Percentiles rank a stretch among this genome's conserved stretches.
These are phyloP conservation scores for Nemania sp. DNA, from an alignment of 2,329 filamentous ascomycete genomes.

Conservation along the genomic window DNA sequence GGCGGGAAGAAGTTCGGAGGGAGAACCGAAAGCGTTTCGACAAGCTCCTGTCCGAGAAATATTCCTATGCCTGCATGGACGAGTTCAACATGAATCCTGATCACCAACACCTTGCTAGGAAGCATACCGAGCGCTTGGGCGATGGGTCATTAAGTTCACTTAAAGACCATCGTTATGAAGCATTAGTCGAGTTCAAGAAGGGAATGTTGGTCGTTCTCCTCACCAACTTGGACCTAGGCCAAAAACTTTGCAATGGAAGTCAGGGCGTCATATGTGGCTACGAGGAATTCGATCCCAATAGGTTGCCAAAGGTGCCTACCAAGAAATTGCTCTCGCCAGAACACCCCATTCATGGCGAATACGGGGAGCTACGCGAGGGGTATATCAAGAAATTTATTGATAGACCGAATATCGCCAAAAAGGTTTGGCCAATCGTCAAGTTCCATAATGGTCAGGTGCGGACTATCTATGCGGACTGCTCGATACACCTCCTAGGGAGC, in stretches of 20 bases:
- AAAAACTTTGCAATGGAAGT: conserved; percentile 52
- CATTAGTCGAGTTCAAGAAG: conserved; percentile 50
- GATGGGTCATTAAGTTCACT: conserved; percentile 41
- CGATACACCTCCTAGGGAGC: conserved; percentile 52
- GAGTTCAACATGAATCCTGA: conserved; percentile 45
- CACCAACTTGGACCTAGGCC: conserved; percentile 50
- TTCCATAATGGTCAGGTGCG: conserved; percentile 54
- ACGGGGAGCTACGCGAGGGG: conserved; percentile 43
- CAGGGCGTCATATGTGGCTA: conserved; percentile 53
- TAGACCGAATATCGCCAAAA: conserved; percentile 34
- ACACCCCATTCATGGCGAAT: conserved; percentile 42
- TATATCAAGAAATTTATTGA: conserved; percentile 48
- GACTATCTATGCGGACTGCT: conserved; percentile 57
- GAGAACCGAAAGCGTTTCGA: conserved; percentile 44
- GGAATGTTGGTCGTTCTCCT: conserved; percentile 59
- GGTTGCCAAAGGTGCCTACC: conserved; percentile 36
- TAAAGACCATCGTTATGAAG: conserved; percentile 52
- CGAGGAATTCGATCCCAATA: conserved; percentile 40
- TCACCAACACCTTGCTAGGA: conserved; percentile 36
- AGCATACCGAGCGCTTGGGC: conserved; percentile 3
- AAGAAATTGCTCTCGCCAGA: conserved; percentile 25
- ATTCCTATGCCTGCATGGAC: conserved; percentile 45
- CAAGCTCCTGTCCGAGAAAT: conserved; percentile 38
- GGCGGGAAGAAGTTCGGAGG: conserved; percentile 43
- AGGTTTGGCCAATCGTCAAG: conserved; percentile 55